These are phyloP conservation scores for Omphalea diandra DNA, from an alignment of 441 rosid species.

Conservation along the genomic window DNA sequence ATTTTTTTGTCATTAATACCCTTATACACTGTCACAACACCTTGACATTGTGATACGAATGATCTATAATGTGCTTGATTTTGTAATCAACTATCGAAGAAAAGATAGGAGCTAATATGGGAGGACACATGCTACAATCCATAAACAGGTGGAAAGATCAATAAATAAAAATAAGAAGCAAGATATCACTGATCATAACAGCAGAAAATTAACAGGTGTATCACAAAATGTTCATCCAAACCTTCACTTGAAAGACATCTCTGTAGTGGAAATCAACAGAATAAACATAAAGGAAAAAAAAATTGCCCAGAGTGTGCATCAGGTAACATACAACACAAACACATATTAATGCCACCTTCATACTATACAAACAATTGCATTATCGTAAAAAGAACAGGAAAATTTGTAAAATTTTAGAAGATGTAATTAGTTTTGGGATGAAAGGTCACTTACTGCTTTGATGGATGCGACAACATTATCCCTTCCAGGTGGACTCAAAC, in stretches of 20 bases:
- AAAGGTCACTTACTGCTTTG: constrained; percentile 64
- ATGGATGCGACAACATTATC: constrained; percentile 73
- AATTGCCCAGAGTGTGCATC: not conserved
- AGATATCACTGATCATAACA: not conserved
- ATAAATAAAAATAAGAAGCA: not conserved
- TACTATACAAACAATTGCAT: too few species aligned
- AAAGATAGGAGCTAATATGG: not conserved
- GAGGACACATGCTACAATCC: not conserved
- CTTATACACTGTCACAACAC: not conserved
- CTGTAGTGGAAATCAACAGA: constrained; percentile 37
- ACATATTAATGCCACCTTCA: too few species aligned
- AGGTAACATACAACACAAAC: not conserved
- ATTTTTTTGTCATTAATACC: not conserved
- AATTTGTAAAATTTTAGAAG: not conserved
- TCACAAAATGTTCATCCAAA: constrained; percentile 84
- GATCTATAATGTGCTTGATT: not conserved
- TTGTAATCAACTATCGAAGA: not conserved
- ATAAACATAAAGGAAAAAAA: not conserved
- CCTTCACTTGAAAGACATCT: constrained; percentile 84
- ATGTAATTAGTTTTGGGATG: not conserved
- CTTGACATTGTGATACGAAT: not conserved
- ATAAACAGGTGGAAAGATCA: not conserved
- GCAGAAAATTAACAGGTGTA: constrained; percentile 66
- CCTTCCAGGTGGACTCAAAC: constrained; percentile 67
- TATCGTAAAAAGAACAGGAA: not conserved